Conservation (phyloP, 768 basidiomycete species). For the Mycena sanguinolenta region DNA sequence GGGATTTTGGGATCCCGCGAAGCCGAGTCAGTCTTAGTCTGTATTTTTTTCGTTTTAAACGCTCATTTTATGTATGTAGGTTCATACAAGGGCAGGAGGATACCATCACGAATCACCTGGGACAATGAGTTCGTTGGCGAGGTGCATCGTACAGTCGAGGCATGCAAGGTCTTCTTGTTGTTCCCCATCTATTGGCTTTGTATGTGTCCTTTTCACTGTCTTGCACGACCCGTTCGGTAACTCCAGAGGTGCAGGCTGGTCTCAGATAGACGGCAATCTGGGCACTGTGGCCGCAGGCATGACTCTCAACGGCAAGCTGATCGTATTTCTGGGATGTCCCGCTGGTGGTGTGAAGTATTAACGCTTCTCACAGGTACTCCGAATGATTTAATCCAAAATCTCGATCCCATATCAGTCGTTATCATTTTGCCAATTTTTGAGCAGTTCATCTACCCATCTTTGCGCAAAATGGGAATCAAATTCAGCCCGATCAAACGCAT, state of each 20-base stretch:
- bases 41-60: background rate
- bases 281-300: conserved; percentile 63
- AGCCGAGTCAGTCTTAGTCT: conserved; percentile 50
- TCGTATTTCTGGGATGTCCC: conserved; percentile 32
- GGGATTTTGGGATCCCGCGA: conserved; percentile 64
- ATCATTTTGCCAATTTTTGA: conserved; percentile 67
- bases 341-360: conserved; percentile 51
- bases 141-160: conserved; percentile 55
- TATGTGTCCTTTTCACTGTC: conserved; percentile 55
- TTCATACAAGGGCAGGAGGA: conserved; percentile 45
- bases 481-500: conserved; percentile 68
- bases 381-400: conserved; percentile 65
- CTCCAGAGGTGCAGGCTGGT: conserved; percentile 58
- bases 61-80: conserved; percentile 42
- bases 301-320: conserved; percentile 63
- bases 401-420: conserved; percentile 63
- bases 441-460: conserved; percentile 60
- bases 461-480: conserved; percentile 59
- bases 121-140: conserved; percentile 70
- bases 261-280: conserved; percentile 67
- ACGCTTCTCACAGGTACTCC: conserved; percentile 46
- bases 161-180: conserved; percentile 68
- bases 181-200: conserved; percentile 63
- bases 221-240: conserved; percentile 60
- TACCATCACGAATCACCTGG: conserved; percentile 60